phyloP scores from a whole-genome alignment of 2,329 filamentous ascomycete species.

The Colletotrichum sp. region DNA sequence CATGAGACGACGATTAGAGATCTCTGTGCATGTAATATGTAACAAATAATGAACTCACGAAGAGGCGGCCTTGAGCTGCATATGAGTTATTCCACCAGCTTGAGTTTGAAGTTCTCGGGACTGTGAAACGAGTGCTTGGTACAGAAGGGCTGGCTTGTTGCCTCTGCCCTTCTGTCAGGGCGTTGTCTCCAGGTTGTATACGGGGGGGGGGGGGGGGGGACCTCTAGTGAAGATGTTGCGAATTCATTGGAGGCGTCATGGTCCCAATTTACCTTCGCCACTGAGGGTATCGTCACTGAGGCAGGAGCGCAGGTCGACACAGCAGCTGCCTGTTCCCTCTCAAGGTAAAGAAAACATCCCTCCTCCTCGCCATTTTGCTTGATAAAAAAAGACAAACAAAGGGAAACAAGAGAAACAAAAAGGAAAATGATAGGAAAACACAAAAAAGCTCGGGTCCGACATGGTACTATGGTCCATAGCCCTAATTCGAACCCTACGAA shows the following conservation, averaged over 20 bases:
- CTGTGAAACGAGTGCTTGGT: not conserved
- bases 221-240: too few relatives aligned
- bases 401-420: not conserved
- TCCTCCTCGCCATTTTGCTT: too few relatives aligned
- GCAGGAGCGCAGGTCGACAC: too few relatives aligned
- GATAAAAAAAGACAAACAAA: too few relatives aligned
- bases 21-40: conserved; percentile 4
- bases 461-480: too few relatives aligned
- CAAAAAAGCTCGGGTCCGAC: not conserved
- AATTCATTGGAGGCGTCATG: rapidly evolving
- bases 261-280: too few relatives aligned
- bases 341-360: not conserved
- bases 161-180: too few relatives aligned
- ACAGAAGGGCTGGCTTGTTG: too few relatives aligned
- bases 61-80: not conserved
- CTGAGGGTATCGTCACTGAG: too few relatives aligned
- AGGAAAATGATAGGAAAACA: not conserved
- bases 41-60: conserved; percentile 9
- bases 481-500: not conserved
- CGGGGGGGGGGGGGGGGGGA: too few relatives aligned
- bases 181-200: too few relatives aligned
- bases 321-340: not conserved
- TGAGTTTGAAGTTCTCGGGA: rapidly evolving
- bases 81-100: not conserved
- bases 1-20: not conserved